These are phyloP conservation scores for Coemansia sp. DNA, from an alignment of 192 early-diverging fungal genomes.

Conservation along the genomic window DNA sequence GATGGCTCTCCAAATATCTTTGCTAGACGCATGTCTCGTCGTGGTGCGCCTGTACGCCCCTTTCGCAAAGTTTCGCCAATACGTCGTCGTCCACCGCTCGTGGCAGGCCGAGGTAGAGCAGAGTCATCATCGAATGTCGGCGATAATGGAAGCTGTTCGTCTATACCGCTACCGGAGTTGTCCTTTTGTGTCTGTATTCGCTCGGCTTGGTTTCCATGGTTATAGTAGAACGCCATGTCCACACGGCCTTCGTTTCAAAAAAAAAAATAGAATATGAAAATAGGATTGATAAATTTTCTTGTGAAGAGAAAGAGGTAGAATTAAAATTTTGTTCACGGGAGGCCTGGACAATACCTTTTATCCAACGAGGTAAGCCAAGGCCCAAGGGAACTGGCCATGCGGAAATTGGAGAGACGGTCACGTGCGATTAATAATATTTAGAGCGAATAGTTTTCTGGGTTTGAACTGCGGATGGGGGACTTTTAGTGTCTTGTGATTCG, in stretches of 20 bases:
- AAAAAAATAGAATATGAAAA: neutral
- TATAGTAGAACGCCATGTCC: slow-evolving; percentile 50
- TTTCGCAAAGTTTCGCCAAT: slow-evolving; percentile 25
- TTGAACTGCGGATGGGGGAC: too few relatives aligned
- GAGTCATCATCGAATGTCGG: slow-evolving; percentile 1
- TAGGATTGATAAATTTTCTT: neutral
- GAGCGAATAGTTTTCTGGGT: neutral
- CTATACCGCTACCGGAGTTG: neutral
- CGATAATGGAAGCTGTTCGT: neutral
- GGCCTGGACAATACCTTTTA: too few relatives aligned
- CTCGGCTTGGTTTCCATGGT: slow-evolving; percentile 29
- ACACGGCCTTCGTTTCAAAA: neutral
- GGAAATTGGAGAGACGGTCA: neutral
- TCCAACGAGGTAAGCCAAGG: too few relatives aligned
- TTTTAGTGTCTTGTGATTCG: too few relatives aligned
- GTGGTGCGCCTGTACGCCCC: slow-evolving; percentile 8
- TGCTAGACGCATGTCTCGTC: slow-evolving; percentile 27
- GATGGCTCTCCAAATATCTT: slow-evolving; percentile 30
- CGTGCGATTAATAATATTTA: neutral
- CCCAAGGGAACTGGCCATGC: too few relatives aligned
- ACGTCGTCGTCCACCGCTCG: neutral
- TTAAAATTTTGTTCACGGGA: too few relatives aligned
- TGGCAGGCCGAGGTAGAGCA: neutral
- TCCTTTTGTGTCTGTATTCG: slow-evolving; percentile 15
- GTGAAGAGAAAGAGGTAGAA: neutral